These are phyloP conservation scores for Ramularia endophylla DNA, from an alignment of 2,329 filamentous ascomycete species.

Conservation along the genomic window DNA sequence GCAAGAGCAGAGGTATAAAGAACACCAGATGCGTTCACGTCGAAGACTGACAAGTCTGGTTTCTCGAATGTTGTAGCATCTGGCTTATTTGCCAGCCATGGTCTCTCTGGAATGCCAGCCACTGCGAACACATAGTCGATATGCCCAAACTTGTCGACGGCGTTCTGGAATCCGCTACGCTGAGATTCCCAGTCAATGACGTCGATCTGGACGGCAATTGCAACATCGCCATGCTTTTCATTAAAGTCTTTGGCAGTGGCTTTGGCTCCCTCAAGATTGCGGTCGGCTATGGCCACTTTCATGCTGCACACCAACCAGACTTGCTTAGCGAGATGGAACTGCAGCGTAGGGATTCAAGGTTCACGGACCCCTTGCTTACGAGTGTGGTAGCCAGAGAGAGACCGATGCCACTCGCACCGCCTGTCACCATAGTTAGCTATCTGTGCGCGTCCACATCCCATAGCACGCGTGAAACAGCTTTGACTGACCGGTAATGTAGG, in stretches of 20 bases:
- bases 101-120: conserved; percentile 37
- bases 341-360: neutral
- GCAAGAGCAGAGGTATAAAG: conserved; percentile 38
- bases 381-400: conserved; percentile 29
- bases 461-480: no score
- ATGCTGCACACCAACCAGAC: no score
- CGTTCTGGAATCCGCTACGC: conserved; percentile 32
- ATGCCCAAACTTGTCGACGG: conserved; percentile 29
- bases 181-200: conserved; percentile 35
- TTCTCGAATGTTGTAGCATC: conserved; percentile 28
- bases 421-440: no score
- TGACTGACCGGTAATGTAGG: no score
- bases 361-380: conserved; percentile 20
- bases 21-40: conserved; percentile 39
- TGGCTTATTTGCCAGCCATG: conserved; percentile 29
- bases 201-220: conserved; percentile 28
- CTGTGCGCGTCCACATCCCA: no score
- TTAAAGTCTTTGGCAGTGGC: conserved; percentile 22
- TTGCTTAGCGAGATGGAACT: neutral
- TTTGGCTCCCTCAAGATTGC: conserved; percentile 25
- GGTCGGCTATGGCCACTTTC: conserved; percentile 45
- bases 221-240: conserved; percentile 7
- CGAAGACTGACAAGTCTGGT: conserved; percentile 35
- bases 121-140: conserved; percentile 39
- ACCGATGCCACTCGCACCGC: conserved; percentile 30